Percentiles rank a stretch among this genome's conserved stretches.
Evolutionary conservation across 257 asterid genomes (phyloP).

Genomic region (Ocimum tenuiflorum): DNA sequence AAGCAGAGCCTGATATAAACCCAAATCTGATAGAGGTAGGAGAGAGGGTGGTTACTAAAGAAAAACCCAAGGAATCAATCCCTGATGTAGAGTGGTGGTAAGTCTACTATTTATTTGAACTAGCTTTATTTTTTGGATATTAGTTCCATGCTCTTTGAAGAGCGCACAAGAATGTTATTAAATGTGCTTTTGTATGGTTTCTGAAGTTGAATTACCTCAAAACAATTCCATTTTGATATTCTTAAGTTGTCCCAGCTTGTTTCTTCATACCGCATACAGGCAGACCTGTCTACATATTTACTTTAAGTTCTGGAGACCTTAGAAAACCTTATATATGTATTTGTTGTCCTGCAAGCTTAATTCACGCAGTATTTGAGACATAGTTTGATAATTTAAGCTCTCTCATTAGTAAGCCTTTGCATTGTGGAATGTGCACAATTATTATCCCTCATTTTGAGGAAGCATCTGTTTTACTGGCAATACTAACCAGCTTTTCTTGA

Average conservation of each 20-base stretch:
- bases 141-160: neutral
- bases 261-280: neutral
- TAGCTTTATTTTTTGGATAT: neutral
- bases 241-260: neutral
- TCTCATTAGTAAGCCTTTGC: neutral
- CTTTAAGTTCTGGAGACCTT: neutral
- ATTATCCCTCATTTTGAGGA: neutral
- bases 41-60: conserved; percentile 72
- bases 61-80: conserved; percentile 69
- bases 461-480: neutral
- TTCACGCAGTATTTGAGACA: neutral
- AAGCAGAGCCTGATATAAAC: conserved; percentile 83
- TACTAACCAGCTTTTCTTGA: neutral
- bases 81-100: conserved; percentile 98
- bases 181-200: neutral
- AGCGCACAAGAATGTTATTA: neutral
- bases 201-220: neutral
- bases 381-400: neutral
- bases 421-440: neutral
- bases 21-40: conserved; percentile 92
- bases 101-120: conserved; percentile 25
- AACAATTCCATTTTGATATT: conserved; percentile 5
- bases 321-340: neutral
- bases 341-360: neutral
- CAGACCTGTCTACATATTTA: neutral